phyloP scores from a whole-genome alignment of 2,329 filamentous ascomycete genomes.

The Paradendryphiella salina region DNA sequence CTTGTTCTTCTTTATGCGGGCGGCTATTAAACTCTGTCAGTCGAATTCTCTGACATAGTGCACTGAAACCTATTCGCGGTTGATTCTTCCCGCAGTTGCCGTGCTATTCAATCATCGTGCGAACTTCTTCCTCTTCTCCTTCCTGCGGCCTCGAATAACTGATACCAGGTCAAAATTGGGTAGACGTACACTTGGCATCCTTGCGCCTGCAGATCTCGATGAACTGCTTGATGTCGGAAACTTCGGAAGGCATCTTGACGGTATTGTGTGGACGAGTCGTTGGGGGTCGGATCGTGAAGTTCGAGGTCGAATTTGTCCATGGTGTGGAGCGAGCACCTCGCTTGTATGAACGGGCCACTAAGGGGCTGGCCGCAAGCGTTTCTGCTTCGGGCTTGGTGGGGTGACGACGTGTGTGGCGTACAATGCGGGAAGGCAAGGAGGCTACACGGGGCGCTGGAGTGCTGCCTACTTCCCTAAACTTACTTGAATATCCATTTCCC shows the following conservation, averaged over 20 bases:
- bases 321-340: constrained; percentile 43
- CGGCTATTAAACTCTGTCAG: constrained; percentile 43
- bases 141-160: constrained; percentile 7
- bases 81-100: neutral
- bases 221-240: constrained; percentile 99
- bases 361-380: constrained; percentile 30
- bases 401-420: constrained; percentile 35
- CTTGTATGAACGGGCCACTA: constrained; percentile 39
- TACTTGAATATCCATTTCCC: neutral
- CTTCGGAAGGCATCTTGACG: constrained; percentile 95
- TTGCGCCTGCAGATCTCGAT: constrained; percentile 99
- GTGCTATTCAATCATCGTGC: constrained; percentile 4
- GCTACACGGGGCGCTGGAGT: constrained; percentile 14
- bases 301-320: constrained; percentile 20
- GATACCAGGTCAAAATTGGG: neutral
- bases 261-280: constrained; percentile 44
- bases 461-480: constrained; percentile 14
- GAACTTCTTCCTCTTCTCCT: constrained; percentile 9
- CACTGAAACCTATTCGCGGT: neutral
- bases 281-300: constrained; percentile 29
- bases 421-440: neutral
- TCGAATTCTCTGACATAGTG: neutral
- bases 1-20: constrained; percentile 80
- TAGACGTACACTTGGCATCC: constrained; percentile 94
- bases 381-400: constrained; percentile 24